Evolutionary conservation across 768 basidiomycete genomes (phyloP).

Genomic region (Xerocomellus amylosporus): DNA sequence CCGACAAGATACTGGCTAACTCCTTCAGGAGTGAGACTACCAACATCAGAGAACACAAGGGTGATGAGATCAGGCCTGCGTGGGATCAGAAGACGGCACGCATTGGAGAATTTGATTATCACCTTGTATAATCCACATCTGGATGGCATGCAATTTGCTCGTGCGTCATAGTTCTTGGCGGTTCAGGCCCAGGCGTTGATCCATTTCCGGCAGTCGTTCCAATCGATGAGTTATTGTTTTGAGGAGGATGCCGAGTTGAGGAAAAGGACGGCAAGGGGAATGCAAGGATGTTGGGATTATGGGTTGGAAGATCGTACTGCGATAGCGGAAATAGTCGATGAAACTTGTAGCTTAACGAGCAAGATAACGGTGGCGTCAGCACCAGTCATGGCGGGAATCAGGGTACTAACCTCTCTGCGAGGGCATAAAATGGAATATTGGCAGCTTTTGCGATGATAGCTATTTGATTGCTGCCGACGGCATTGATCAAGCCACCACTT

Average conservation of each 20-base stretch:
- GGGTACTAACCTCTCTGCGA: slow-evolving; percentile 74
- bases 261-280: slow-evolving; percentile 46
- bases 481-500: slow-evolving; percentile 89
- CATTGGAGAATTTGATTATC: slow-evolving; percentile 19
- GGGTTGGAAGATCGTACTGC: slow-evolving; percentile 83
- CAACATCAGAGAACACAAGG: slow-evolving; percentile 91
- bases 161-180: slow-evolving; percentile 54
- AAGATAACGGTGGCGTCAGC: slow-evolving; percentile 24
- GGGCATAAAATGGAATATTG: slow-evolving; percentile 94
- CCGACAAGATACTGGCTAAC: slow-evolving; percentile 95
- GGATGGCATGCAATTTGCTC: slow-evolving; percentile 84
- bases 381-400: slow-evolving; percentile 20
- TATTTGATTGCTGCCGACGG: slow-evolving; percentile 94
- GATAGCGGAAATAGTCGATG: slow-evolving; percentile 93
- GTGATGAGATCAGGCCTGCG: slow-evolving; percentile 87
- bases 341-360: slow-evolving; percentile 81
- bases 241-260: slow-evolving; percentile 1
- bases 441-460: slow-evolving; percentile 93
- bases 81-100: slow-evolving; percentile 25
- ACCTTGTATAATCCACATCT: slow-evolving; percentile 93
- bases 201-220: slow-evolving; percentile 1
- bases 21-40: slow-evolving; percentile 87
- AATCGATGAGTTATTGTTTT: slow-evolving; percentile 3
- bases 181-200: slow-evolving; percentile 1
- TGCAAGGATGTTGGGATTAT: slow-evolving; percentile 71